These are phyloP conservation scores for Tylopilus plumbeoviolaceoides DNA, from an alignment of 768 basidiomycete genomes.

Conservation along the genomic window DNA sequence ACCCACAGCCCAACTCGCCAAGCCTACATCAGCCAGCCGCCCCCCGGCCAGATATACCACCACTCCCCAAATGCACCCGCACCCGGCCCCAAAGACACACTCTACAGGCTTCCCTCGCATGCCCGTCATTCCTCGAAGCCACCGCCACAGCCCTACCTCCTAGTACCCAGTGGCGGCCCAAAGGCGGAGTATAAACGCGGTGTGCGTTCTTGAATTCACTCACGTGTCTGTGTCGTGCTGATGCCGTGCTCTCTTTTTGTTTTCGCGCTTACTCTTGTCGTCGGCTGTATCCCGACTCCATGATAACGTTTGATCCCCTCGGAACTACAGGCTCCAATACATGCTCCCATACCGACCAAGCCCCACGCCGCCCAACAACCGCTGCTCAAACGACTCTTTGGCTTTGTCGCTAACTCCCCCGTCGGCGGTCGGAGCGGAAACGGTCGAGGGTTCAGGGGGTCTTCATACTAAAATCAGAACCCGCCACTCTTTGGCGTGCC, in stretches of 20 bases:
- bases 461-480: conserved; percentile 19
- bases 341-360: conserved; percentile 27
- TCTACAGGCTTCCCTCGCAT: conserved; percentile 16
- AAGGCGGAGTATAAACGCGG: conserved; percentile 31
- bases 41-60: conserved; percentile 28
- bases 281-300: background rate
- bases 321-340: conserved; percentile 21
- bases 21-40: conserved; percentile 22
- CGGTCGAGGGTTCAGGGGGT: conserved; percentile 22
- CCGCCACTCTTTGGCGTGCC: background rate
- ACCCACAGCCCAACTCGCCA: conserved; percentile 15
- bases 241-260: conserved; percentile 10
- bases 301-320: conserved; percentile 5
- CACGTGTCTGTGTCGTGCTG: conserved; percentile 13
- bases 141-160: conserved; percentile 24
- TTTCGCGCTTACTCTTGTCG: background rate
- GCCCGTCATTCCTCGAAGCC: conserved; percentile 22
- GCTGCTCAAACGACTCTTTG: conserved; percentile 29
- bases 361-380: conserved; percentile 25
- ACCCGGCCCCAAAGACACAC: conserved; percentile 15
- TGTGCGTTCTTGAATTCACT: conserved; percentile 19
- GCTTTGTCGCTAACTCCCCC: conserved; percentile 26
- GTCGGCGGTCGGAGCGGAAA: conserved; percentile 21
- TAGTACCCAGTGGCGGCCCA: conserved; percentile 25
- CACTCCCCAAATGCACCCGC: conserved; percentile 3